These are phyloP conservation scores for Omphalea diandra DNA, from an alignment of 441 rosid genomes.

Conservation along the genomic window DNA sequence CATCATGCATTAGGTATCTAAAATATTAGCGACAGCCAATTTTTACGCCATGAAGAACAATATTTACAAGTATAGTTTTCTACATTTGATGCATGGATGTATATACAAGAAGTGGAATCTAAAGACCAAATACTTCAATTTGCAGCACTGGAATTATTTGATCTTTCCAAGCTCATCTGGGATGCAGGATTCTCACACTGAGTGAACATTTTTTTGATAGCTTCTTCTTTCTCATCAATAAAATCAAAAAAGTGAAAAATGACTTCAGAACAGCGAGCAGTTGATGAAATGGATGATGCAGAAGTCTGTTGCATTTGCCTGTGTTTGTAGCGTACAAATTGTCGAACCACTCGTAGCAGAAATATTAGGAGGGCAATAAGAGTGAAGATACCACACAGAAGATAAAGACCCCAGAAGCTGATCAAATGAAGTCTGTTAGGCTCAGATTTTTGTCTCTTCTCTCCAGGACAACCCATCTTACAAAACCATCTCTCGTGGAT, in stretches of 20 bases:
- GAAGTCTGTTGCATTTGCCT: slow-evolving; percentile 32
- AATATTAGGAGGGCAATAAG: slow-evolving; percentile 48
- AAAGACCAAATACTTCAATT: not conserved
- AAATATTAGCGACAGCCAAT: too few species aligned
- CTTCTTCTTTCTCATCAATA: slow-evolving; percentile 83
- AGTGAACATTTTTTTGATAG: slow-evolving; percentile 55
- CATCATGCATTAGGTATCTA: too few species aligned
- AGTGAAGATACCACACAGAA: slow-evolving; percentile 50
- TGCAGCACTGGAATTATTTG: not conserved
- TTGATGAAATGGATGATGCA: slow-evolving; percentile 30
- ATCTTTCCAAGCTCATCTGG: slow-evolving; percentile 25
- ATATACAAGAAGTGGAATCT: not conserved
- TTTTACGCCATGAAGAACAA: too few species aligned
- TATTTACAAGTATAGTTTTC: too few species aligned
- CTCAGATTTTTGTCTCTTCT: slow-evolving; percentile 29
- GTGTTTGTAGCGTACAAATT: slow-evolving; percentile 50
- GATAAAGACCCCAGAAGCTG: slow-evolving; percentile 86
- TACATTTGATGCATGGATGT: not conserved
- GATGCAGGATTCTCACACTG: slow-evolving; percentile 36
- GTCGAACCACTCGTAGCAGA: slow-evolving; percentile 48
- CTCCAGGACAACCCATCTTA: slow-evolving; percentile 45
- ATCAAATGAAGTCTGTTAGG: slow-evolving; percentile 54
- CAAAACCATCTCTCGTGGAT: slow-evolving; percentile 69
- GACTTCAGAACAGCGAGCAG: slow-evolving; percentile 34
- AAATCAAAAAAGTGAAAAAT: slow-evolving; percentile 58